Evolutionary conservation across 129 eudicot species (phyloP).

Genomic region (Gnaphalium uliginosum): DNA sequence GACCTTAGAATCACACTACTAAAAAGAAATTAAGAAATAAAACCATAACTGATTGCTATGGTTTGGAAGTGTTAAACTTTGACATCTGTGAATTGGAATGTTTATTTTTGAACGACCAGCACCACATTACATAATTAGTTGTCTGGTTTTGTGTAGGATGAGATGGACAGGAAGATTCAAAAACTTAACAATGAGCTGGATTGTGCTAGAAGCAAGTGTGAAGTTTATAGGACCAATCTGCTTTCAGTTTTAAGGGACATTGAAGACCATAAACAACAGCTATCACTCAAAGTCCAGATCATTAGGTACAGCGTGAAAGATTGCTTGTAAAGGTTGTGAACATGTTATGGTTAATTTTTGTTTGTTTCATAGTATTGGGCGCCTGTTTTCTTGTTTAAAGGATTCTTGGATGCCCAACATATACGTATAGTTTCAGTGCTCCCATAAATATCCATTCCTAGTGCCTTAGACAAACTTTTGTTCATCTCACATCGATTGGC

Average conservation of each 20-base stretch:
- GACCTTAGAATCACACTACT: too few relatives aligned
- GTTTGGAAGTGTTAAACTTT: background rate
- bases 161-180: slow-evolving; percentile 53
- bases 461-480: background rate
- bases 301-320: slow-evolving; percentile 57
- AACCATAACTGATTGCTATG: background rate
- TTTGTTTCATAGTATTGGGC: background rate
- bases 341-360: slow-evolving; percentile 7
- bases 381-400: slow-evolving; percentile 8
- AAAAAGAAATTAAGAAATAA: background rate
- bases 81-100: background rate
- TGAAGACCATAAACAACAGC: slow-evolving; percentile 65
- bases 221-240: slow-evolving; percentile 58
- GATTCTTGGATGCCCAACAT: slow-evolving; percentile 14
- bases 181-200: slow-evolving; percentile 56
- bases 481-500: too few relatives aligned
- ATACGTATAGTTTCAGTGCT: slow-evolving; percentile 18
- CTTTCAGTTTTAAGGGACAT: slow-evolving; percentile 58
- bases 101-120: slow-evolving; percentile 1
- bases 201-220: slow-evolving; percentile 48
- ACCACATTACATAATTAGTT: slow-evolving; percentile 18
- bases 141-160: slow-evolving; percentile 54
- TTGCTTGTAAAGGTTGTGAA: slow-evolving; percentile 37
- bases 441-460: background rate
- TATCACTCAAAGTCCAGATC: slow-evolving; percentile 59